Percentiles rank a stretch among this genome's conserved stretches.
Conservation (phyloP, 768 basidiomycete genomes). For the Amanita thiersii region DNA sequence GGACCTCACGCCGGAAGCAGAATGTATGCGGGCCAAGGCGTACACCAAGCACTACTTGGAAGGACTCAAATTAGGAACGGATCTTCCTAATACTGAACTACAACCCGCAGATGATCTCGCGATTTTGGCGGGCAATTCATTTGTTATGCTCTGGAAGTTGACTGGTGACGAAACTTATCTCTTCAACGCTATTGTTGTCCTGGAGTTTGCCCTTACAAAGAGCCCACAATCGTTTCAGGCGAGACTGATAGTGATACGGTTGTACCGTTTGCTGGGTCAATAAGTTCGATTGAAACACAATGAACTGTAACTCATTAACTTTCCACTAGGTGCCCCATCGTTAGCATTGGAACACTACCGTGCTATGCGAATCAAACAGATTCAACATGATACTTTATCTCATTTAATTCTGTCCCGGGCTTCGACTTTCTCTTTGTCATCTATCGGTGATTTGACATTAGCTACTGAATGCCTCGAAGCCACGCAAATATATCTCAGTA, state of each 20-base stretch:
- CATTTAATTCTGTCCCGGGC: constrained; percentile 75
- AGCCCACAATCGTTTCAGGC: constrained; percentile 79
- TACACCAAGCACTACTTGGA: constrained; percentile 59
- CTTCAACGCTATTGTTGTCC: constrained; percentile 50
- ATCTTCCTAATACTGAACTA: constrained; percentile 66
- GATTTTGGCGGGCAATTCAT: constrained; percentile 62
- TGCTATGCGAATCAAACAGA: constrained; percentile 68
- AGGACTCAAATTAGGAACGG: constrained; percentile 56
- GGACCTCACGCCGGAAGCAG: constrained; percentile 48
- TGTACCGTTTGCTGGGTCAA: constrained; percentile 77
- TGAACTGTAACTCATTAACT: not conserved
- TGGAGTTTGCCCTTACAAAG: constrained; percentile 64
- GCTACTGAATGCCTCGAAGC: constrained; percentile 71
- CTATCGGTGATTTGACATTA: constrained; percentile 69
- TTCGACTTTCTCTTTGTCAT: constrained; percentile 70
- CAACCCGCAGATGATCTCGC: constrained; percentile 85
- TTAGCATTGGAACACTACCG: constrained; percentile 75
- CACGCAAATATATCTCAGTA: constrained; percentile 74
- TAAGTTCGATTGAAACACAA: not conserved
- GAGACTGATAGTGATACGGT: constrained; percentile 66
- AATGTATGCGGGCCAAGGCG: constrained; percentile 39
- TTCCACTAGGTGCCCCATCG: constrained; percentile 56
- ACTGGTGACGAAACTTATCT: constrained; percentile 50
- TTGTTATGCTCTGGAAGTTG: constrained; percentile 56
- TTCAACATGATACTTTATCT: constrained; percentile 86